Evolutionary conservation across 305 asterid genomes (phyloP).

Genomic region (Salvia sclarea): DNA sequence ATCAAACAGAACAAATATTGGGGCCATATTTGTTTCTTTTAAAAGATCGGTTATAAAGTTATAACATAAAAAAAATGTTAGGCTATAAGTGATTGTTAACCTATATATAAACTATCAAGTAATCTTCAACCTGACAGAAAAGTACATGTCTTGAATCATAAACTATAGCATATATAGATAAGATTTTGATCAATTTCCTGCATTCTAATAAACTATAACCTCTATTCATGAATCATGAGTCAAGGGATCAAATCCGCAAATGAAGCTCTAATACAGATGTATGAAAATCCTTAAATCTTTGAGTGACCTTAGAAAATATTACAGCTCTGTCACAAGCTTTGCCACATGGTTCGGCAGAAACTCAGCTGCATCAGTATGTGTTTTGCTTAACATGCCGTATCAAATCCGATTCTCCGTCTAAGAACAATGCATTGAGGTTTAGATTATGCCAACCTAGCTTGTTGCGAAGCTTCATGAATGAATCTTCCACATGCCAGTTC

Average conservation of each 20-base stretch:
- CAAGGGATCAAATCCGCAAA: not conserved
- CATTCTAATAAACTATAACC: not conserved
- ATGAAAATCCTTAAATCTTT: conserved; percentile 1
- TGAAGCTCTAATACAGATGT: conserved; percentile 1
- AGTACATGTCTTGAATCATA: not conserved
- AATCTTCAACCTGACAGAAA: too few relatives aligned
- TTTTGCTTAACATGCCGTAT: not conserved
- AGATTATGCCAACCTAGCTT: not conserved
- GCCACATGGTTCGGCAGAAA: conserved; percentile 2
- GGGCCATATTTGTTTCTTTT: too few relatives aligned
- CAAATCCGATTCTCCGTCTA: not conserved
- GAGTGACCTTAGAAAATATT: conserved; percentile 18
- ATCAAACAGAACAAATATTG: too few relatives aligned
- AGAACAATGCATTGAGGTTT: not conserved
- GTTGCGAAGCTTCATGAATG: conserved; percentile 41
- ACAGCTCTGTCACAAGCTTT: conserved; percentile 19
- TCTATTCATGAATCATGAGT: conserved; percentile 8
- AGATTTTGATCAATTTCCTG: not conserved
- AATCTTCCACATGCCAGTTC: conserved; percentile 86
- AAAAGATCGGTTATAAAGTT: too few relatives aligned
- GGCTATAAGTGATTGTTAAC: too few relatives aligned
- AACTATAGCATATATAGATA: not conserved
- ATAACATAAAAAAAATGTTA: too few relatives aligned
- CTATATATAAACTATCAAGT: too few relatives aligned
- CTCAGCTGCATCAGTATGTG: conserved; percentile 20